phyloP scores from a whole-genome alignment of 1,284 basidiomycete species.

The Boletellus sp. region DNA sequence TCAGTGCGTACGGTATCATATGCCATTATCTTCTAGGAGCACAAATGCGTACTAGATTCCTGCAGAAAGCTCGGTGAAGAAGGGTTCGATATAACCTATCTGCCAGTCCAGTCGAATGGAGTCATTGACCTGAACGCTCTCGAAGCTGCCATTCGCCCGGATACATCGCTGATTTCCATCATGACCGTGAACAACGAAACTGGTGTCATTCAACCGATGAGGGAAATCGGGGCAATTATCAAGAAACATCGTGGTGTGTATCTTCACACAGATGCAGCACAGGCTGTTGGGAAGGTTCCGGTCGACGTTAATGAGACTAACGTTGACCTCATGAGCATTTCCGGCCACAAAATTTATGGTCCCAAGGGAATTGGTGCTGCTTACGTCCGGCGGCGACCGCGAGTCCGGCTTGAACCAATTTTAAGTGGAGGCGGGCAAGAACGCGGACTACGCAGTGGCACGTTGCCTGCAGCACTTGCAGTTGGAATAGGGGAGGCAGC shows the following conservation, averaged over 20 bases:
- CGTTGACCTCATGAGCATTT: conserved; percentile 94
- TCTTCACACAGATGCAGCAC: conserved; percentile 98
- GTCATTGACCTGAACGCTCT: conserved; percentile 76
- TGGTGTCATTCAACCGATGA: conserved; percentile 96
- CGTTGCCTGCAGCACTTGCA: conserved; percentile 84
- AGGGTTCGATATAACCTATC: conserved; percentile 97
- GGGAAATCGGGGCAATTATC: conserved; percentile 87
- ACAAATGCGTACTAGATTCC: conserved; percentile 99
- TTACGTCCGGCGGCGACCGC: conserved; percentile 89
- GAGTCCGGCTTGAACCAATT: conserved; percentile 94
- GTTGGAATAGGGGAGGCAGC: conserved; percentile 97
- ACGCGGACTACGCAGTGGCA: conserved; percentile 91
- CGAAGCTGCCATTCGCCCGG: conserved; percentile 81
- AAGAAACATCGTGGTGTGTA: conserved; percentile 85
- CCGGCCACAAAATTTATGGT: conserved; percentile 97
- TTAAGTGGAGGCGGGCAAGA: conserved; percentile 98
- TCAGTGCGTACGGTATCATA: not conserved
- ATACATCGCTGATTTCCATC: conserved; percentile 87
- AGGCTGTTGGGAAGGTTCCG: conserved; percentile 90
- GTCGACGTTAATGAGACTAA: conserved; percentile 95
- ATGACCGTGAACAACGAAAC: conserved; percentile 99
- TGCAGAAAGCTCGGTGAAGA: conserved; percentile 94
- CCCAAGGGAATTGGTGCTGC: conserved; percentile 96
- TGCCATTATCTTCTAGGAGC: conserved; percentile 66
- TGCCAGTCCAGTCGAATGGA: conserved; percentile 89